A percentile compares a stretch with the other conserved stretches of the same genome.
Conservation (phyloP, 805 yeast species). For the Kazachstania bromeliacearum region DNA sequence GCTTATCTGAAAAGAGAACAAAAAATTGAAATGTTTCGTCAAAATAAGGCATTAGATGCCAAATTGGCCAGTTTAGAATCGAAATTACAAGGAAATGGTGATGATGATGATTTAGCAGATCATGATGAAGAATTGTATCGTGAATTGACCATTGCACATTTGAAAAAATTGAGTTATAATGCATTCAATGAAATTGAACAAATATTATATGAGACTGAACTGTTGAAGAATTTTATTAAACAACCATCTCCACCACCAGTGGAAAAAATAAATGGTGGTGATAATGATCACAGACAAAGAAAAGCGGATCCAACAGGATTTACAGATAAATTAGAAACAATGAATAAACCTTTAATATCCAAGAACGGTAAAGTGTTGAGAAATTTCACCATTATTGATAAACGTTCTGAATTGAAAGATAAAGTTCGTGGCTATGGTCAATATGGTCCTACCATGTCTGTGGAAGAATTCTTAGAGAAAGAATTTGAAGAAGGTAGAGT, state of each 20-base stretch:
- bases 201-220: constrained; percentile 53
- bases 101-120: constrained; percentile 35
- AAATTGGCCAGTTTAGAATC: constrained; percentile 35
- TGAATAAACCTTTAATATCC: constrained; percentile 46
- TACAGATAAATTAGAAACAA: constrained; percentile 54
- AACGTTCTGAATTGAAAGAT: constrained; percentile 45
- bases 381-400: constrained; percentile 70
- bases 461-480: constrained; percentile 82
- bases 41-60: constrained; percentile 43
- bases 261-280: background rate
- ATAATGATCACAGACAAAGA: constrained; percentile 2
- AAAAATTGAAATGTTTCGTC: constrained; percentile 60
- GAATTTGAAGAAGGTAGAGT: constrained; percentile 83
- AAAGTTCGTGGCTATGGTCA: constrained; percentile 90
- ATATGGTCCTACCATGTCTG: constrained; percentile 84
- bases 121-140: constrained; percentile 60
- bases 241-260: constrained; percentile 16
- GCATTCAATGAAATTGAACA: constrained; percentile 51
- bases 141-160: constrained; percentile 44
- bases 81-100: constrained; percentile 24
- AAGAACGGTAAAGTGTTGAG: constrained; percentile 69
- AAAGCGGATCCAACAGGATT: constrained; percentile 36
- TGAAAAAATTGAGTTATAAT: constrained; percentile 42
- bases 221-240: constrained; percentile 39
- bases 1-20: constrained; percentile 47